A percentile compares a stretch with the other conserved stretches of the same genome.
Evolutionary conservation across 495 filamentous ascomycete genomes (phyloP).

Genomic region (Trichoderma erinaceum): DNA sequence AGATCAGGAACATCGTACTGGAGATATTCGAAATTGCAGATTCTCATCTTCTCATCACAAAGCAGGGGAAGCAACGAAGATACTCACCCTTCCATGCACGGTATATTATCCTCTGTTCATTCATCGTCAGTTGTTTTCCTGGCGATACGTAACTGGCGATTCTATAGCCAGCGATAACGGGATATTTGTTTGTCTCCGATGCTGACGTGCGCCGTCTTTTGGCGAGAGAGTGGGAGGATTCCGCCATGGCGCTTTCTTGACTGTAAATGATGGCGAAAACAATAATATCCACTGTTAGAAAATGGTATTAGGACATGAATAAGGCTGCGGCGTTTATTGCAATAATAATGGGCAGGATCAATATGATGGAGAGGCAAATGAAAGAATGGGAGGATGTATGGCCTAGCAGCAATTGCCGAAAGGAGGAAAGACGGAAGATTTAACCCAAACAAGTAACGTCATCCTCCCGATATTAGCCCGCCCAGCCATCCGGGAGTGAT

Average conservation of each 20-base stretch:
- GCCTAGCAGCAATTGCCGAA: neutral
- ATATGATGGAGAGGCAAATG: neutral
- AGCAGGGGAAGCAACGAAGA: neutral
- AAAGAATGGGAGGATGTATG: neutral
- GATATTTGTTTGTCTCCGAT: neutral
- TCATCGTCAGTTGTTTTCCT: neutral
- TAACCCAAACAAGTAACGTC: constrained; percentile 1
- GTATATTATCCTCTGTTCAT: constrained; percentile 2
- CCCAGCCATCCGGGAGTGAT: neutral
- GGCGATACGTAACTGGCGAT: neutral
- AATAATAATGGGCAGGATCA: neutral
- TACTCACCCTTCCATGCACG: neutral
- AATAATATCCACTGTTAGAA: neutral
- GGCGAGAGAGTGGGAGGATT: neutral
- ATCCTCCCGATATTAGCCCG: constrained; percentile 2
- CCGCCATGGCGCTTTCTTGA: neutral
- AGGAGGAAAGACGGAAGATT: neutral
- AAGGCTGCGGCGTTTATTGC: neutral
- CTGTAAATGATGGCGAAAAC: neutral
- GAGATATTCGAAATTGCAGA: neutral
- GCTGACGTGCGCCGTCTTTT: neutral
- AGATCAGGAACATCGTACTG: neutral
- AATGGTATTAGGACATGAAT: neutral
- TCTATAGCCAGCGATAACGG: constrained; percentile 1
- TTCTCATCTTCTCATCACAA: neutral